phyloP scores from a whole-genome alignment of 768 basidiomycete genomes.

The Fomitopsis serialis region DNA sequence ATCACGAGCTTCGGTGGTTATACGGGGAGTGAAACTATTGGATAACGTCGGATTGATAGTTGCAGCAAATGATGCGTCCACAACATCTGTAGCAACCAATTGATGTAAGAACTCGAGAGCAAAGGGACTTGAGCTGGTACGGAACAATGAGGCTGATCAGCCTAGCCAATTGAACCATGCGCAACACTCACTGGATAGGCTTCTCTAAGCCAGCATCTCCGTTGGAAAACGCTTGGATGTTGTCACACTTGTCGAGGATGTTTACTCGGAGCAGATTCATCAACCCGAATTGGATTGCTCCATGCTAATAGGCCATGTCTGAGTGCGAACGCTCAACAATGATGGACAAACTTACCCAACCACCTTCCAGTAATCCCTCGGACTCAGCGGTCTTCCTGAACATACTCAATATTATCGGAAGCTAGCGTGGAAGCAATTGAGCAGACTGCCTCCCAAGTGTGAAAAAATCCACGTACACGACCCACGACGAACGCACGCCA shows the following conservation, averaged over 20 bases:
- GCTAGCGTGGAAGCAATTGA: slow-evolving; percentile 30
- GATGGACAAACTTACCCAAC: slow-evolving; percentile 44
- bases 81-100: slow-evolving; percentile 44
- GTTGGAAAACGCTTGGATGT: slow-evolving; percentile 12
- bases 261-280: slow-evolving; percentile 45
- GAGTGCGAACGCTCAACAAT: neutral
- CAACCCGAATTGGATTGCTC: slow-evolving; percentile 46
- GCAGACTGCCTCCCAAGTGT: neutral
- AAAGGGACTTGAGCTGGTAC: slow-evolving; percentile 11
- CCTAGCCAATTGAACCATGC: no score
- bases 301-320: slow-evolving; percentile 18
- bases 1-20: slow-evolving; percentile 58
- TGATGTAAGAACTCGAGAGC: slow-evolving; percentile 51
- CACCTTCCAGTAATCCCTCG: slow-evolving; percentile 45
- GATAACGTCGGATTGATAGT: slow-evolving; percentile 47
- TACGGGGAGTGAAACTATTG: slow-evolving; percentile 40
- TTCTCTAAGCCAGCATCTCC: neutral
- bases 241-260: slow-evolving; percentile 45
- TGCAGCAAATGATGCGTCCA: slow-evolving; percentile 47
- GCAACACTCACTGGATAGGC: slow-evolving; percentile 10
- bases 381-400: slow-evolving; percentile 50
- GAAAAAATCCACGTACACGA: slow-evolving; percentile 42
- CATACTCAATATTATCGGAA: slow-evolving; percentile 52
- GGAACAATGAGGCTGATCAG: no score
- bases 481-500: slow-evolving; percentile 74